phyloP scores from a whole-genome alignment of 805 yeast species.

The Monosporozyma unispora region DNA sequence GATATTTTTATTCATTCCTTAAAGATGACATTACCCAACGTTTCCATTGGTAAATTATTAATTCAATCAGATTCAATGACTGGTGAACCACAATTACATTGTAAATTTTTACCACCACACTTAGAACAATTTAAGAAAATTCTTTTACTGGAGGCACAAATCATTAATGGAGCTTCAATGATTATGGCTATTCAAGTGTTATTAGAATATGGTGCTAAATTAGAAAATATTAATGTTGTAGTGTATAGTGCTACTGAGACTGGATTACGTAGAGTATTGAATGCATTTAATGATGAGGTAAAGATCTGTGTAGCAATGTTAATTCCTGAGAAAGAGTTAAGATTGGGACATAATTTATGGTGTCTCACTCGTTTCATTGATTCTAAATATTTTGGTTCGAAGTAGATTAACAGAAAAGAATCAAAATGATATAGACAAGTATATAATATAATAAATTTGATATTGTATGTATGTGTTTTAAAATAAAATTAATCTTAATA shows the following conservation, averaged over 20 bases:
- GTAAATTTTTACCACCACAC: slow-evolving; percentile 56
- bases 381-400: slow-evolving; percentile 61
- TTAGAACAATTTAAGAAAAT: slow-evolving; percentile 34
- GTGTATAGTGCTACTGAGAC: slow-evolving; percentile 68
- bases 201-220: slow-evolving; percentile 64
- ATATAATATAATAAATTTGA: not conserved
- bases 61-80: slow-evolving; percentile 83
- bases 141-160: slow-evolving; percentile 75
- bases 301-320: slow-evolving; percentile 61
- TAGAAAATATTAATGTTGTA: slow-evolving; percentile 56
- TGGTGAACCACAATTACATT: slow-evolving; percentile 90
- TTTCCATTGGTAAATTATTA: slow-evolving; percentile 70
- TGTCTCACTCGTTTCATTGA: slow-evolving; percentile 66
- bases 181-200: slow-evolving; percentile 90
- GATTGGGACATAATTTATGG: slow-evolving; percentile 41
- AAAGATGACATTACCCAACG: slow-evolving; percentile 66
- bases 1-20: slow-evolving; percentile 82
- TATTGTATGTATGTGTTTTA: not conserved
- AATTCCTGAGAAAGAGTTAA: slow-evolving; percentile 40
- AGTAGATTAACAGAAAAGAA: slow-evolving; percentile 5
- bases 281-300: slow-evolving; percentile 60
- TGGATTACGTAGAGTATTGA: slow-evolving; percentile 62
- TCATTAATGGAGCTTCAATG: slow-evolving; percentile 86
- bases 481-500: slow-evolving; percentile 44
- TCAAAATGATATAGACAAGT: not conserved